phyloP scores from a whole-genome alignment of 345 rosid species.

The Eutrema japonicum region DNA sequence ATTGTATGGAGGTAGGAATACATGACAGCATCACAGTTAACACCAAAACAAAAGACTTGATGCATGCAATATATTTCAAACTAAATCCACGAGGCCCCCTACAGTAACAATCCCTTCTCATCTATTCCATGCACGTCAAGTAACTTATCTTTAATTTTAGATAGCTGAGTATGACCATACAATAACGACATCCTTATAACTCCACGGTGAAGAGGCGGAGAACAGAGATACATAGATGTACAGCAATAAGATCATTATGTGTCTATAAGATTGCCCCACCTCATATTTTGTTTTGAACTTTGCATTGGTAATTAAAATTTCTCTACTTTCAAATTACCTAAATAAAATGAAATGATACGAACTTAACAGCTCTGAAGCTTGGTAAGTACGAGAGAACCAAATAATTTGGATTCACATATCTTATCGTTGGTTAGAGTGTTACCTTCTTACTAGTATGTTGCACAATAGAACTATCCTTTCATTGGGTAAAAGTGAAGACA shows the following conservation, averaged over 20 bases:
- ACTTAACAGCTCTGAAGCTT: constrained; percentile 12
- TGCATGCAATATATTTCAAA: constrained; percentile 23
- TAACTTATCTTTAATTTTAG: background rate
- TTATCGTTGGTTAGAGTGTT: constrained; percentile 34
- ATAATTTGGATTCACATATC: constrained; percentile 23
- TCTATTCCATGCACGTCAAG: constrained; percentile 3
- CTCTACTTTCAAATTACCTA: constrained; percentile 5
- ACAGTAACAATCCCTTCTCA: constrained; percentile 9
- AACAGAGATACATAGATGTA: constrained; percentile 27
- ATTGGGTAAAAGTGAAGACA: constrained; percentile 78
- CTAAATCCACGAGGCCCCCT: constrained; percentile 26
- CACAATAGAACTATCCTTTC: constrained; percentile 82
- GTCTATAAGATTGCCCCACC: constrained; percentile 19
- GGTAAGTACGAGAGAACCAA: constrained; percentile 23
- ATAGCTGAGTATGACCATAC: constrained; percentile 9
- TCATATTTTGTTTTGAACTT: background rate
- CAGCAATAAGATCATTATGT: constrained; percentile 5
- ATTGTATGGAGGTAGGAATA: constrained; percentile 22
- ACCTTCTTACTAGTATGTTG: constrained; percentile 93
- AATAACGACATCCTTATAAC: background rate
- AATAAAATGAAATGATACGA: background rate
- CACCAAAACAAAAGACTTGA: constrained; percentile 26
- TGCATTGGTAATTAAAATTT: constrained; percentile 6
- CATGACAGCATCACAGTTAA: constrained; percentile 30
- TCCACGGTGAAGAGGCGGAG: constrained; percentile 23